Evolutionary conservation across 202 grass and related monocot genomes (phyloP).

Genomic region (Cymbopogon flexuosus): DNA sequence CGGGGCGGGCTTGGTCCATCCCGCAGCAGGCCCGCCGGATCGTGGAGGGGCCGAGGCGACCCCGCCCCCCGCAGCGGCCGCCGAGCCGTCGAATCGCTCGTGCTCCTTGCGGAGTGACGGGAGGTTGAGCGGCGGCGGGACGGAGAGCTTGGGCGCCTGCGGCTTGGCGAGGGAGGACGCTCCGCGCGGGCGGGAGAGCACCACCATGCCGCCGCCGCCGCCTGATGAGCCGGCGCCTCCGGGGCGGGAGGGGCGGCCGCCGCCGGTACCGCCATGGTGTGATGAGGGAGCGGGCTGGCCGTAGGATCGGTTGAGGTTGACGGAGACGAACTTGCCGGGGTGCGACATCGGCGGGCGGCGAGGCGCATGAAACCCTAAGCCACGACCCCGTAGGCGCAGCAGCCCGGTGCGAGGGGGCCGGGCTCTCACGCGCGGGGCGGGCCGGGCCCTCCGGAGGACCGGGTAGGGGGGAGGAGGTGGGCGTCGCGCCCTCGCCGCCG

Average conservation of each 20-base stretch:
- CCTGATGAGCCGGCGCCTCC: neutral
- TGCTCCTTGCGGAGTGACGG: slow-evolving; percentile 95
- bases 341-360: slow-evolving; percentile 66
- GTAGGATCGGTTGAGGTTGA: slow-evolving; percentile 86
- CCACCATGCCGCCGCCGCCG: slow-evolving; percentile 67
- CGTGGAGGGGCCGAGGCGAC: slow-evolving; percentile 38
- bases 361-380: slow-evolving; percentile 63
- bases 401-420: neutral
- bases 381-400: slow-evolving; percentile 21
- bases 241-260: slow-evolving; percentile 41
- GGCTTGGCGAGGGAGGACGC: slow-evolving; percentile 44
- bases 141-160: slow-evolving; percentile 66
- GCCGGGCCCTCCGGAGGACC: slow-evolving; percentile 1
- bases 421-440: slow-evolving; percentile 9
- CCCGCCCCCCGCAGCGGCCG: slow-evolving; percentile 7
- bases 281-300: slow-evolving; percentile 33
- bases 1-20: slow-evolving; percentile 75
- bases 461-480: neutral
- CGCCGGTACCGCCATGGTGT: slow-evolving; percentile 13
- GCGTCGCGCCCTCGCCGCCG: slow-evolving; percentile 24
- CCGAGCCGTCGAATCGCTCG: slow-evolving; percentile 67
- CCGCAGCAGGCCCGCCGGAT: slow-evolving; percentile 45
- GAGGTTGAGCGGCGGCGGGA: slow-evolving; percentile 84
- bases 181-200: slow-evolving; percentile 70
- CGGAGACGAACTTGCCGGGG: slow-evolving; percentile 72